Percentiles rank a stretch among this genome's conserved stretches.
These are phyloP conservation scores for Coemansia sp. DNA, from an alignment of 192 early-diverging fungal genomes.

Conservation along the genomic window DNA sequence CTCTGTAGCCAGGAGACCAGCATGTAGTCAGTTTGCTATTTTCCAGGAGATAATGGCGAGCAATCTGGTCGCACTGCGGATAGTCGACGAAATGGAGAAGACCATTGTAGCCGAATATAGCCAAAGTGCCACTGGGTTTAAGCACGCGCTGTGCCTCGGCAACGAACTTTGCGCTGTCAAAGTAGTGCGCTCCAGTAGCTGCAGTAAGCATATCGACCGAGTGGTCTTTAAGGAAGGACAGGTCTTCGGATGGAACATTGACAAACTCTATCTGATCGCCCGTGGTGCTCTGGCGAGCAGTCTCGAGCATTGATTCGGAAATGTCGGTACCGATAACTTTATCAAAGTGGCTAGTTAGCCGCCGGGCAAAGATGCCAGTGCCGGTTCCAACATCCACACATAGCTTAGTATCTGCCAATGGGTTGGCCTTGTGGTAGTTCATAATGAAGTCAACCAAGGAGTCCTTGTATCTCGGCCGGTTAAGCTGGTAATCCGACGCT, in stretches of 20 bases:
- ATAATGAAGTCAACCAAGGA: constrained; percentile 18
- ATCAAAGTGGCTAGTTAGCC: constrained; percentile 21
- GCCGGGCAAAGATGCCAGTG: constrained; percentile 42
- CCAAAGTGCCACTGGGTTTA: constrained; percentile 39
- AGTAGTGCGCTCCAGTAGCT: constrained; percentile 47
- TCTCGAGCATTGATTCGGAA: constrained; percentile 38
- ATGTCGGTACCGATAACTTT: constrained; percentile 44
- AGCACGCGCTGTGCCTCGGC: constrained; percentile 41
- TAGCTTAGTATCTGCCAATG: constrained; percentile 19
- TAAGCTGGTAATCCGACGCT: constrained; percentile 19
- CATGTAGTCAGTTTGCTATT: constrained; percentile 9
- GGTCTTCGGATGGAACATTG: constrained; percentile 27
- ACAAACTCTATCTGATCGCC: constrained; percentile 20
- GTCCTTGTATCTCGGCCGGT: constrained; percentile 30
- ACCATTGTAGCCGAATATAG: constrained; percentile 45
- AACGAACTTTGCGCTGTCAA: constrained; percentile 30
- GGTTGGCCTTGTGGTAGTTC: constrained; percentile 22
- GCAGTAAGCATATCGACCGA: constrained; percentile 47
- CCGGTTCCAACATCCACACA: constrained; percentile 46
- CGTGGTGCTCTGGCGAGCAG: constrained; percentile 21
- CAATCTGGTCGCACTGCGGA: constrained; percentile 40
- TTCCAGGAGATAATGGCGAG: neutral
- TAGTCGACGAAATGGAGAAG: constrained; percentile 36
- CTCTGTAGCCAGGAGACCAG: constrained; percentile 30
- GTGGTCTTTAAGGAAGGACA: constrained; percentile 14